Conservation (phyloP, 2,329 filamentous ascomycete genomes). For the Aspergillus sp. region DNA sequence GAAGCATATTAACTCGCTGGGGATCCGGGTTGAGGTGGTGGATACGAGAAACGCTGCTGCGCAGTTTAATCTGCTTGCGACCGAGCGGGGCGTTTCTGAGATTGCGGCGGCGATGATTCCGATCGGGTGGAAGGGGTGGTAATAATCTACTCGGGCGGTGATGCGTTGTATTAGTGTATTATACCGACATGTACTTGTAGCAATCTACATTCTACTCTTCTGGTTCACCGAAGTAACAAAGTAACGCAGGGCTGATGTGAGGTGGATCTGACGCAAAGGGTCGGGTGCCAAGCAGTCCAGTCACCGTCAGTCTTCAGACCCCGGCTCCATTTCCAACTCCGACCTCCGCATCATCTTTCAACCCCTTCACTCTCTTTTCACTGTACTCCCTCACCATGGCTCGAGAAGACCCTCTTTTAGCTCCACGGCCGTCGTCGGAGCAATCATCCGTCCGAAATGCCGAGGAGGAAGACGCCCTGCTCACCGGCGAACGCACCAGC, state of each 20-base stretch:
- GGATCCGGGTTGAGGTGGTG: constrained; percentile 81
- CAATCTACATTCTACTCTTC: not conserved
- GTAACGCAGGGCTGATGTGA: not conserved
- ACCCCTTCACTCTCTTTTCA: not conserved
- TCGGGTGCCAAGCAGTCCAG: not conserved
- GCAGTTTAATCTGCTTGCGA: constrained; percentile 94
- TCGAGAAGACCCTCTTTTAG: constrained; percentile 54
- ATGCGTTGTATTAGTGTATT: not conserved
- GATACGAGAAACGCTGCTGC: constrained; percentile 93
- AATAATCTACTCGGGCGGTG: not conserved
- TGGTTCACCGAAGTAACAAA: not conserved
- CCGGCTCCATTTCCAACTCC: not conserved
- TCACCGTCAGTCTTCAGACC: not conserved
- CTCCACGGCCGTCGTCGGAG: constrained; percentile 56
- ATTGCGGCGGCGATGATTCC: constrained; percentile 87
- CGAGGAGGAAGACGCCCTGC: constrained; percentile 63
- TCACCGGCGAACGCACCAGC: constrained; percentile 54
- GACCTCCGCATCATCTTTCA: not conserved
- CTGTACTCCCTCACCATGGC: constrained; percentile 26
- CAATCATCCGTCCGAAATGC: constrained; percentile 55
- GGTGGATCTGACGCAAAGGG: not conserved
- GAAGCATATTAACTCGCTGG: constrained; percentile 69
- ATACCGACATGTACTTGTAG: not conserved
- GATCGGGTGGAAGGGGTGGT: constrained; percentile 68
- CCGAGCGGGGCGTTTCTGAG: constrained; percentile 80